These are phyloP conservation scores for Musa itinerans DNA, from an alignment of 176 grass and related monocot genomes.

Conservation along the genomic window DNA sequence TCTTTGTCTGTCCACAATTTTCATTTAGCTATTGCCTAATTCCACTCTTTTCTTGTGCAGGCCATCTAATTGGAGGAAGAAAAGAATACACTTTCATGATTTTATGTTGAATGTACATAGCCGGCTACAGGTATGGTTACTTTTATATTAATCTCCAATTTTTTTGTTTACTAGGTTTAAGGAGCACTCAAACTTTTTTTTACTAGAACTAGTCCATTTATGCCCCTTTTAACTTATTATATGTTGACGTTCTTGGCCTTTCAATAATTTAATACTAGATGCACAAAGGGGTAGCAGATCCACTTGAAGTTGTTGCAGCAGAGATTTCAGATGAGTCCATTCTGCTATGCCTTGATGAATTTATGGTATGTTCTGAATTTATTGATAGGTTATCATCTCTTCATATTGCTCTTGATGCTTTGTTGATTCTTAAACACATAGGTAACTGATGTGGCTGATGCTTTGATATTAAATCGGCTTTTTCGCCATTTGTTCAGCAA, in stretches of 20 bases:
- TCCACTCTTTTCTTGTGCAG: conserved; percentile 32
- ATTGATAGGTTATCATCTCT: conserved; percentile 5
- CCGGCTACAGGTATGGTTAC: conserved; percentile 53
- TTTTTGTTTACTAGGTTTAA: not conserved
- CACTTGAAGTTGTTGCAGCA: conserved; percentile 83
- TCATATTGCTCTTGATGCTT: not conserved
- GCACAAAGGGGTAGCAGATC: conserved; percentile 94
- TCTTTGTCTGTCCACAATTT: not conserved
- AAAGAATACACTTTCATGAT: conserved; percentile 88
- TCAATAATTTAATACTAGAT: conserved; percentile 27
- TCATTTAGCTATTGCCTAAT: not conserved
- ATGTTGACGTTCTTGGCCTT: not conserved
- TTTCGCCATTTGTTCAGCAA: conserved; percentile 88
- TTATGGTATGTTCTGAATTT: conserved; percentile 54
- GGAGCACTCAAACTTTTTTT: not conserved
- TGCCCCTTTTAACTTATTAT: not conserved
- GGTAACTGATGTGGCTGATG: conserved; percentile 96
- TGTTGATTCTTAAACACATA: conserved; percentile 10
- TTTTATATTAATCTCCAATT: not conserved
- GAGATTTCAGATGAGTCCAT: conserved; percentile 94
- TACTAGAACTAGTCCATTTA: not conserved
- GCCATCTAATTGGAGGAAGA: conserved; percentile 95
- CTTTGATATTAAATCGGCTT: conserved; percentile 85
- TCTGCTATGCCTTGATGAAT: conserved; percentile 91
- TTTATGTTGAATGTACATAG: conserved; percentile 98